Evolutionary conservation across 2,329 filamentous ascomycete genomes (phyloP).

Genomic region (Penicillium sp.): DNA sequence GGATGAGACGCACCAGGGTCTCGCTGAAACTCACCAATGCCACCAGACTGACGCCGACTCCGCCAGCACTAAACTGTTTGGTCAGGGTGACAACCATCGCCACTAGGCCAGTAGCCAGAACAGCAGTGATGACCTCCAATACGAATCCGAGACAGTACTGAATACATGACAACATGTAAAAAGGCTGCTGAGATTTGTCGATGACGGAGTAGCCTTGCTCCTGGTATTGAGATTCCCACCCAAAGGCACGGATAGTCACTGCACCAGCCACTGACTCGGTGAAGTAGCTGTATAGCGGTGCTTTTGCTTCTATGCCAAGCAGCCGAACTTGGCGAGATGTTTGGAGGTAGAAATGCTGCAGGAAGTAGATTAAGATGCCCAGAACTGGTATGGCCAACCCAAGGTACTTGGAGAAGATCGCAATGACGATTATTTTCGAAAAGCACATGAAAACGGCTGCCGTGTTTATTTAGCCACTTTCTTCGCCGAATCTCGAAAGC

Average conservation of each 20-base stretch:
- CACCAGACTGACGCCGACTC: conserved; percentile 47
- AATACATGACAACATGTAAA: conserved; percentile 45
- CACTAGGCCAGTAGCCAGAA: conserved; percentile 32
- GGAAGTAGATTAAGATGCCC: conserved; percentile 36
- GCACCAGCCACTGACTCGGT: conserved; percentile 50
- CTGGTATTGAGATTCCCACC: conserved; percentile 43
- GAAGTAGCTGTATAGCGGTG: conserved; percentile 52
- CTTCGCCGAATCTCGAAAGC: no score
- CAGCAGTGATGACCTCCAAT: conserved; percentile 43
- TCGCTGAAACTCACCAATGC: conserved; percentile 42
- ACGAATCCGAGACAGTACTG: conserved; percentile 45
- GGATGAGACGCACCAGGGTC: conserved; percentile 3
- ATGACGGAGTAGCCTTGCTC: conserved; percentile 37
- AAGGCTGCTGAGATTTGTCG: conserved; percentile 43
- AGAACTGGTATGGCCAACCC: conserved; percentile 43
- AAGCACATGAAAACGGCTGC: no score
- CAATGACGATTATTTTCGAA: no score
- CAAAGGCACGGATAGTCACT: conserved; percentile 51
- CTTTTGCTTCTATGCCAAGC: conserved; percentile 53
- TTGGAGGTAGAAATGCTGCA: conserved; percentile 48
- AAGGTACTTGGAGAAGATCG: neutral
- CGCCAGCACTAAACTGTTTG: conserved; percentile 40
- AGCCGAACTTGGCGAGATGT: conserved; percentile 50
- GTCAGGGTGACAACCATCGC: conserved; percentile 40
- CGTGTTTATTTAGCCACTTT: no score